Base-by-base conservation (phyloP, 1,284 basidiomycete species). In the Pseudozyma tsukubaensis region DNA sequence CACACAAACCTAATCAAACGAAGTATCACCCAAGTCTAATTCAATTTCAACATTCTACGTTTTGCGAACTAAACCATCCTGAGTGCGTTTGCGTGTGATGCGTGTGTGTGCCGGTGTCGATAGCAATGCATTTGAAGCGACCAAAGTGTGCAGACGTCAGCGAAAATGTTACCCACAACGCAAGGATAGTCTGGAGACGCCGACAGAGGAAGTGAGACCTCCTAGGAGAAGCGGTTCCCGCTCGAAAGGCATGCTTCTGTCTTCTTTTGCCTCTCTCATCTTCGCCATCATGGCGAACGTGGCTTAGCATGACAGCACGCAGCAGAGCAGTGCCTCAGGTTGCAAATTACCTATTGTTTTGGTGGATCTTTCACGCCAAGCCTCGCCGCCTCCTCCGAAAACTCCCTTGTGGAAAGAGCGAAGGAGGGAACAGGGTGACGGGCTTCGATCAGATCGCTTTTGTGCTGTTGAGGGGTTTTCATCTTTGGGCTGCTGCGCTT, bases 281-380 rank as follows among this genome's bases (percentile, higher is more conserved):
- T 29, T 29, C 24, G 24, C 24, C 24, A 29, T 29, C 24, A 29
- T 29, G 24, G 24, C 24, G 24, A 29, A 29, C 24, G 24, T 3
- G 6, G 3, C 24, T 29, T 29, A 29, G 24, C 24, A 29, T 29
- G 24, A 6, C 24, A 39, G 12, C 12, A 8, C 37, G 12, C 37
- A 39, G 16, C 37, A 4, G 16, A 4, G 37, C 37, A 39, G 37
- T 13, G 45, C 45, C 24, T 52, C 50, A 52, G 50, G 21, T 52
- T 52, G 50, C 50, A 52, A 52, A 52, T 52, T 52, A 52, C 50
- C 50, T 32, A 12, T 52, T 24, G 10, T 50, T 10, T 18, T 12
- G 14, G 4, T 29, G 12, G 16, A 39, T 21, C 37, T 39, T 39
- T 39, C 37, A 52, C 36, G 24, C 18, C 50, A 52, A 52, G 50